Evolutionary conservation across 441 rosid genomes (phyloP), one percentile per base, ranked within the genome.

Genomic region (Mallotus japonicus): DNA sequence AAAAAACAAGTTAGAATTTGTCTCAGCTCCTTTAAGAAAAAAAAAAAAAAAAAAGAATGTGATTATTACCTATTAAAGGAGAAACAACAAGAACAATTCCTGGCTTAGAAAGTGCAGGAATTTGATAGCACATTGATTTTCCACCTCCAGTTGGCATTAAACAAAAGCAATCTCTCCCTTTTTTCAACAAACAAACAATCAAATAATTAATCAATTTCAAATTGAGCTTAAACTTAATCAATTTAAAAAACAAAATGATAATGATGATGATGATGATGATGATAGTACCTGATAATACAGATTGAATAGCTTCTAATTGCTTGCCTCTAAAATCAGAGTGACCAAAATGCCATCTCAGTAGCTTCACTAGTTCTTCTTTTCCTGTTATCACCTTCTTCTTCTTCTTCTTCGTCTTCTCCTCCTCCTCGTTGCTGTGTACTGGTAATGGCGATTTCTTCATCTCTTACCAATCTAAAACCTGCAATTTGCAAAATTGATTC

Each of bases 91-190:
- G 97, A 55, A 89, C 98, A 73, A 95, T 89, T 73, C 99, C 93
- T 12, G 84, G 79, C 77, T 83, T 91, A n/a, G 97, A 92, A 67
- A 95, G 60, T n/a, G 99, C 98, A 73, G 98, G 97, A 77, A 95
- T 90, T 78, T 92, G 98, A 77, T 91, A 92, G 80, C 99, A 92
- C 86, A 92, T 89, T 13, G 98, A 95, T 84, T 95, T 95, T 63
- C 98, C 99, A 79, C 98, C 95, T 58, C 99, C 97, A 20, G 96
- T 95, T 7, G 99, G 98, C 99, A 95, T 92, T 70, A 95, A 82
- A 73, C 98, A 95, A 80, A 95, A 91, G 75, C 98, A 95, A 81
- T 95, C 99, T 75, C 92, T 88, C 76, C 99, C 99, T 95, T 60
- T 37, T 34, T 53, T 13, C n/a, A 53, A 10, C n/a, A 51, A 13